A percentile compares a stretch with the other conserved stretches of the same genome.
Evolutionary conservation across 202 grass and related monocot genomes (phyloP).

Genomic region (Carex arenaria): DNA sequence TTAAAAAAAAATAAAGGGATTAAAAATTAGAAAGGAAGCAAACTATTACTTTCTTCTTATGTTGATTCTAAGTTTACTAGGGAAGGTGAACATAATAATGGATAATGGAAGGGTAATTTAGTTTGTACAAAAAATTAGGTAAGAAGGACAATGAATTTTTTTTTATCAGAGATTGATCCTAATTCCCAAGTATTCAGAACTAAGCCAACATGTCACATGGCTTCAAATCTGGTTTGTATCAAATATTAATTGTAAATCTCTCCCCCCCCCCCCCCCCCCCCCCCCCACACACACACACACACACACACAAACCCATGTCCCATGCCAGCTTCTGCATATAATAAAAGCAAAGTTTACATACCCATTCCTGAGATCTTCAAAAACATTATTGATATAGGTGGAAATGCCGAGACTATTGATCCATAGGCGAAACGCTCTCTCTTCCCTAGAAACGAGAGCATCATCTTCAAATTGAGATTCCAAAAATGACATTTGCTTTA

Average conservation of each 20-base stretch:
- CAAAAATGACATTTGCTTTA: conserved; percentile 77
- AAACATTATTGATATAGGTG: conserved; percentile 87
- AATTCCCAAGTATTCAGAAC: neutral
- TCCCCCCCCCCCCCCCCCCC: neutral
- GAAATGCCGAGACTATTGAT: conserved; percentile 98
- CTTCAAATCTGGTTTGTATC: neutral
- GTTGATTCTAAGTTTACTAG: neutral
- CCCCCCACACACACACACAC: neutral
- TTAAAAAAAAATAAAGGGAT: too few relatives aligned
- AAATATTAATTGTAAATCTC: neutral
- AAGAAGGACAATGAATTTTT: neutral
- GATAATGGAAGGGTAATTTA: neutral
- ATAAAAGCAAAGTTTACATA: conserved; percentile 22
- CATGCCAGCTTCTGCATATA: neutral
- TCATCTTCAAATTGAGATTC: conserved; percentile 82
- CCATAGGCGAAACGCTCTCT: conserved; percentile 87
- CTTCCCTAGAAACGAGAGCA: conserved; percentile 86
- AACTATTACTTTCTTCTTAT: too few relatives aligned
- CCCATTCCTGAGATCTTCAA: conserved; percentile 98
- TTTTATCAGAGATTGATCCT: neutral
- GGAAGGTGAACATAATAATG: neutral
- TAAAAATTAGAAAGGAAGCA: neutral
- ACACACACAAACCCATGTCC: neutral
- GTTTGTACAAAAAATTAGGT: neutral
- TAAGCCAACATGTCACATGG: neutral